These are phyloP conservation scores for Trichoderma citrinoviride DNA, from an alignment of 2,329 filamentous ascomycete species.

Conservation along the genomic window DNA sequence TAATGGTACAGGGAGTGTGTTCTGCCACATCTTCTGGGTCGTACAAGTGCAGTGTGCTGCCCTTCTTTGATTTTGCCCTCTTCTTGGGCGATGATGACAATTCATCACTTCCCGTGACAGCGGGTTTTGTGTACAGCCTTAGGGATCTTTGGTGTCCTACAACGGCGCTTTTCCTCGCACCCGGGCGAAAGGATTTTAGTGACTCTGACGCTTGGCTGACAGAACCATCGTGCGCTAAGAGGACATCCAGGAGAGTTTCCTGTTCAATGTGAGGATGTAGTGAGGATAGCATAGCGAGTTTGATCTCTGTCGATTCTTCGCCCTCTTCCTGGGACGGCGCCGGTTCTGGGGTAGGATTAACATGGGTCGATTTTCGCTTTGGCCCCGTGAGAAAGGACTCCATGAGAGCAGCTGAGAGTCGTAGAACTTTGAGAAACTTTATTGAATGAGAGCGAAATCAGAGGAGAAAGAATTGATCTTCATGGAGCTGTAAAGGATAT, in stretches of 20 bases:
- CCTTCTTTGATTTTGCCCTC: constrained; percentile 66
- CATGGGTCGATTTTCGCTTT: constrained; percentile 47
- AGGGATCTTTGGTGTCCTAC: constrained; percentile 64
- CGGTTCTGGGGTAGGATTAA: constrained; percentile 26
- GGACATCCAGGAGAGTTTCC: constrained; percentile 69
- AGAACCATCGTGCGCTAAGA: constrained; percentile 75
- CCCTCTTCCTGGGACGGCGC: constrained; percentile 38
- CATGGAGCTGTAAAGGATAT: neutral
- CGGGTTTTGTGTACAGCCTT: constrained; percentile 45
- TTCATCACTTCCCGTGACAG: neutral
- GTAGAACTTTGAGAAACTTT: neutral
- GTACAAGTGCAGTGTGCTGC: constrained; percentile 80
- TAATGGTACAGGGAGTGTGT: constrained; percentile 85
- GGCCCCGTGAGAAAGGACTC: constrained; percentile 55
- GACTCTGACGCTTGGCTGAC: constrained; percentile 62
- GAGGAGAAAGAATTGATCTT: neutral
- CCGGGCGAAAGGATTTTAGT: constrained; percentile 40
- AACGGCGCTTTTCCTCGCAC: constrained; percentile 37
- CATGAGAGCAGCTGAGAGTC: constrained; percentile 40
- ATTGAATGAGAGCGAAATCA: neutral
- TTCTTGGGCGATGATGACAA: constrained; percentile 38
- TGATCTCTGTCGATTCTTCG: constrained; percentile 84
- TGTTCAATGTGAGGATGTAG: constrained; percentile 64
- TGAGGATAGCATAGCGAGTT: constrained; percentile 79
- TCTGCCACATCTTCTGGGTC: constrained; percentile 75